Evolutionary conservation across 768 basidiomycete genomes (phyloP).

Genomic region (Xerocomus potaroensis): DNA sequence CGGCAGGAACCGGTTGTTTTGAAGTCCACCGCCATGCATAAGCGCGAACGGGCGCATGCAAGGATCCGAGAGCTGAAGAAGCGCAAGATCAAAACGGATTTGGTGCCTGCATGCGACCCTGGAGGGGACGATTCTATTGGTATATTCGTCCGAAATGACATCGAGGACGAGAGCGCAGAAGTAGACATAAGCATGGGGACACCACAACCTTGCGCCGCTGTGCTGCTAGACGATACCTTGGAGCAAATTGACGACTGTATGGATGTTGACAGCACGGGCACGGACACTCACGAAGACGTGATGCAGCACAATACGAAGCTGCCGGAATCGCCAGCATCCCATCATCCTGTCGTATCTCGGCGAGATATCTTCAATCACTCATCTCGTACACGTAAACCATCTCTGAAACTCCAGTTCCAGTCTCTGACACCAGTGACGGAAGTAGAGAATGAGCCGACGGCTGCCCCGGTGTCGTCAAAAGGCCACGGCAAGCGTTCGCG

Average conservation of each 20-base stretch:
- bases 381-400: conserved; percentile 29
- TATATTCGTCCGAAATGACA: conserved; percentile 53
- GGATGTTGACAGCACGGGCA: conserved; percentile 13
- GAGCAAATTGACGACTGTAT: conserved; percentile 6
- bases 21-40: conserved; percentile 18
- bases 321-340: not conserved
- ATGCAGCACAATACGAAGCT: conserved; percentile 1
- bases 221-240: conserved; percentile 8
- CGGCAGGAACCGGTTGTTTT: conserved; percentile 11
- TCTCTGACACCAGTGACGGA: conserved; percentile 8
- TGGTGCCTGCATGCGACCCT: conserved; percentile 30
- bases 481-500: conserved; percentile 27
- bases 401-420: conserved; percentile 28
- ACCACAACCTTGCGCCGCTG: conserved; percentile 21
- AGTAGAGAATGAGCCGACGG: conserved; percentile 5
- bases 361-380: conserved; percentile 8
- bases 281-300: conserved; percentile 1
- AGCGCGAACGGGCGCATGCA: conserved; percentile 42
- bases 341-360: conserved; percentile 5
- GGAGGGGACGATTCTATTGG: conserved; percentile 32
- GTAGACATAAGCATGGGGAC: conserved; percentile 49
- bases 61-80: conserved; percentile 57
- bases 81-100: conserved; percentile 38
- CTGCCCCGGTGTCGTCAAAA: conserved; percentile 13
- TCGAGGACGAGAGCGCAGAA: conserved; percentile 57